Base-by-base conservation (phyloP, 140 eudicot species). In the Stevia rebaudiana region DNA sequence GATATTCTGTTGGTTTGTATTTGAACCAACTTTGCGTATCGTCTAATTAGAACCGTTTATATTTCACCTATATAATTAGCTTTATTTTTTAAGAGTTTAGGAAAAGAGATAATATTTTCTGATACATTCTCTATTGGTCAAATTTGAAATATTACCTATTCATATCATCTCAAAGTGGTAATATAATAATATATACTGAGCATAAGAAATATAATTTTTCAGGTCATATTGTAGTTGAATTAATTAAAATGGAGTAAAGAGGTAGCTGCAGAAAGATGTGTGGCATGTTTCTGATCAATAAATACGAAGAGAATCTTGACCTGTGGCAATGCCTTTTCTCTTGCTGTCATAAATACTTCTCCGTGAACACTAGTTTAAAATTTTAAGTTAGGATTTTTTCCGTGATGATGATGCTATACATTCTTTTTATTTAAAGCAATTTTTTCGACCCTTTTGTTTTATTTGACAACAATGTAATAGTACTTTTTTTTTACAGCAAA, bases 301-400 rank as follows among this genome's bases (percentile, higher is more conserved):
- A 71, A 71, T 71, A 71, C 39, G 0, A 62, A 71, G 76, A 71
- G 70, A 71, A 71, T 71, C 70, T 71, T 71, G 76, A 71, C 70
- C 70, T 51, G 76, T 41, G 57, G 64, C 57, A 61, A 23, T 50
- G 69, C 69, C 65, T 71, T 62, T 24, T 50, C 70, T 24, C 70
- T 61, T 71, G 54, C 63, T 37, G 54, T 63, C 36, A 50, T 71
- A 49, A 71, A 71, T 71, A 69, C 63, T 28, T 35, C n/a, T 59
- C 28, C 67, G 59, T 2, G 68, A 59, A 47, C 61, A 61, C 61
- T 59, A 28, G 33, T 28, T 28, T 28, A 28, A 28, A 28, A 4
- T 28, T 28, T 28, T 28, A 4, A 28, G 4, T 28, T 28, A 28
- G 2, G 33, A 1, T 28, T 28, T 28, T 28, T 28, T 28, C 4